Evolutionary conservation across 2,329 filamentous ascomycete species (phyloP), one percentile per base, ranked within the genome.

Genomic region (Colletotrichum endophyticum): DNA sequence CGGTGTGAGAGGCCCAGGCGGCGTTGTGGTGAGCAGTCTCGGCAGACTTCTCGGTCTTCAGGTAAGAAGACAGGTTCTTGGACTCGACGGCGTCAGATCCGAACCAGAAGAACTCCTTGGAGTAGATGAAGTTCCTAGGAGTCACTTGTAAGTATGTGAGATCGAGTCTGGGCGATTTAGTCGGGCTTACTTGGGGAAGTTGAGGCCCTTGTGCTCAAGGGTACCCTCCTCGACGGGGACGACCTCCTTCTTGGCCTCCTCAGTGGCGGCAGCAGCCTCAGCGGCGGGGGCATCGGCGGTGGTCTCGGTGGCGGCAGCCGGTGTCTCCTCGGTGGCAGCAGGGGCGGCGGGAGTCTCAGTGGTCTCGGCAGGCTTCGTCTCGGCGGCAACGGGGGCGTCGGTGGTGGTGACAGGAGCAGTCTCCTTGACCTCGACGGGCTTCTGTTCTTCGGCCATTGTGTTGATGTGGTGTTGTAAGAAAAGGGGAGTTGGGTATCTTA

Each of bases 21-120:
- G 93, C 94, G 81, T 94, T 94, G 80, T 95, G 91, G 88, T 98
- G 94, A 77, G 94, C 94, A 79, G 93, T 86, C 78, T 91, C 90
- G 70, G 93, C 90, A 73, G 93, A 90, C 93, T 98, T 98, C 91
- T 98, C 96, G 82, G 92, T 93, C 87, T 96, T 95, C 81, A 98
- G 90, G 89, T 96, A 98, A 81, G 90, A 88, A 80, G 90, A 86
- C 73, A 98, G 91, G 83, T 94, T 90, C 87, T 96, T 94, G 81
- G 92, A 87, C 82, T 96, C 92, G 76, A 98, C 86, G 66, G 94
- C 87, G 72, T 96, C 94, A 66, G 91, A 89, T 80, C 93, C 92
- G 87, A 96, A 95, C 91, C 94, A 96, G 89, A 99, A 98, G 89
- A 95, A 95, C 85, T 96, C 95, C 92, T 98, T 98, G 85, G 93